Evolutionary conservation across 495 filamentous ascomycete species (phyloP).

Genomic region (Aspergillus taichungensis): DNA sequence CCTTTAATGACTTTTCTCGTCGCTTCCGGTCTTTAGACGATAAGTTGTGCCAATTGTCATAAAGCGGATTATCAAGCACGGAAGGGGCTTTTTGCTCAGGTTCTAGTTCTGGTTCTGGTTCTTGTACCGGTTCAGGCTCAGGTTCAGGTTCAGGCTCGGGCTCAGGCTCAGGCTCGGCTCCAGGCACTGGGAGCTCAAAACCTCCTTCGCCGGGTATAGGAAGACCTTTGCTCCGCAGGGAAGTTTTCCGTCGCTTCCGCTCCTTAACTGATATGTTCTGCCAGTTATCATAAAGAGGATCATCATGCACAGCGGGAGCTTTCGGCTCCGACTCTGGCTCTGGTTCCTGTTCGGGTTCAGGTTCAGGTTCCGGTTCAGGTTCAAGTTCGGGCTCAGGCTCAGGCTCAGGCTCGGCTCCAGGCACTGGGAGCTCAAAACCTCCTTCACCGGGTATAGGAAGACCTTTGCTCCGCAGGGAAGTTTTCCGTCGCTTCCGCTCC

Average conservation of each 20-base stretch:
- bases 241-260: conserved; percentile 31
- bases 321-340: conserved; percentile 22
- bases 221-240: conserved; percentile 24
- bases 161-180: too few relatives aligned
- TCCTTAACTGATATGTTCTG: conserved; percentile 27
- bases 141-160: conserved; percentile 9
- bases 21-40: too few relatives aligned
- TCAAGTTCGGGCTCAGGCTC: conserved; percentile 14
- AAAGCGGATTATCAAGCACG: too few relatives aligned
- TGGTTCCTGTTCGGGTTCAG: conserved; percentile 20
- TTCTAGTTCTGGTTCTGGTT: conserved; percentile 1
- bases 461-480: too few relatives aligned
- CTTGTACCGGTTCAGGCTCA: conserved; percentile 14
- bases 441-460: too few relatives aligned
- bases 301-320: conserved; percentile 18
- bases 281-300: conserved; percentile 34
- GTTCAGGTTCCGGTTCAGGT: conserved; percentile 18
- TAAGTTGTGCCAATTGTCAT: too few relatives aligned
- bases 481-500: too few relatives aligned
- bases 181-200: conserved; percentile 21
- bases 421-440: too few relatives aligned
- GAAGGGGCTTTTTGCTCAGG: background rate
- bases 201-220: conserved; percentile 32
- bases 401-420: conserved; percentile 22
- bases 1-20: too few relatives aligned